phyloP scores from a whole-genome alignment of 768 basidiomycete genomes.

The Candolleomyces eurysporus region DNA sequence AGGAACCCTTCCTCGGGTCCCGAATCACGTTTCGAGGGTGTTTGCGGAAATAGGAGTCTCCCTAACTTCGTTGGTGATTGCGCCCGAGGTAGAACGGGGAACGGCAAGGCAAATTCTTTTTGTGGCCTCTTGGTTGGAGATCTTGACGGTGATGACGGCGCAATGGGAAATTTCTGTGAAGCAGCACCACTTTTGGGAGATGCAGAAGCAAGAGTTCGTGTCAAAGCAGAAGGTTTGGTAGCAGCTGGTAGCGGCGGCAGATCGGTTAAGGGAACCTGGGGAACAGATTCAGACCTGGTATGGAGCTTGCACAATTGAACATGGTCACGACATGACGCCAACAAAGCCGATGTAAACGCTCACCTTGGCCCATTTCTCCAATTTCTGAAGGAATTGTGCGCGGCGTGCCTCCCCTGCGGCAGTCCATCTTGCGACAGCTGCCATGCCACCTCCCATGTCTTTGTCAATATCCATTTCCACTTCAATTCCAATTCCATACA shows the following conservation, averaged over 20 bases:
- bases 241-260: constrained; percentile 56
- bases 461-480: constrained; percentile 85
- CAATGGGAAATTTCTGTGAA: constrained; percentile 39
- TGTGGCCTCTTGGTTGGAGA: constrained; percentile 36
- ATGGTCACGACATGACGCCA: background rate
- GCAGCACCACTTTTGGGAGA: constrained; percentile 62
- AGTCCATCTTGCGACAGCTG: constrained; percentile 87
- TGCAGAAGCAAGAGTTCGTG: constrained; percentile 66
- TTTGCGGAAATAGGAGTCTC: constrained; percentile 57
- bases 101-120: constrained; percentile 46
- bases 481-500: constrained; percentile 84
- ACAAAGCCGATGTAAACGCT: constrained; percentile 10
- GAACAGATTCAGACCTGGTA: constrained; percentile 37
- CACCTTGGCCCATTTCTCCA: constrained; percentile 67
- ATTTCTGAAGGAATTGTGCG: constrained; percentile 53
- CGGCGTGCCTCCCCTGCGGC: constrained; percentile 63
- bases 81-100: constrained; percentile 43
- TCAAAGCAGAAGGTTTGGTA: constrained; percentile 64
- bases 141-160: constrained; percentile 43
- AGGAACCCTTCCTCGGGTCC: constrained; percentile 33
- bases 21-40: constrained; percentile 50
- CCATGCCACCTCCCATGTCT: constrained; percentile 80
- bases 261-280: constrained; percentile 62
- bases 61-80: constrained; percentile 48
- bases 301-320: constrained; percentile 47